These are phyloP conservation scores for Dothistroma septosporum DNA, from an alignment of 2,329 filamentous ascomycete genomes.

Conservation along the genomic window DNA sequence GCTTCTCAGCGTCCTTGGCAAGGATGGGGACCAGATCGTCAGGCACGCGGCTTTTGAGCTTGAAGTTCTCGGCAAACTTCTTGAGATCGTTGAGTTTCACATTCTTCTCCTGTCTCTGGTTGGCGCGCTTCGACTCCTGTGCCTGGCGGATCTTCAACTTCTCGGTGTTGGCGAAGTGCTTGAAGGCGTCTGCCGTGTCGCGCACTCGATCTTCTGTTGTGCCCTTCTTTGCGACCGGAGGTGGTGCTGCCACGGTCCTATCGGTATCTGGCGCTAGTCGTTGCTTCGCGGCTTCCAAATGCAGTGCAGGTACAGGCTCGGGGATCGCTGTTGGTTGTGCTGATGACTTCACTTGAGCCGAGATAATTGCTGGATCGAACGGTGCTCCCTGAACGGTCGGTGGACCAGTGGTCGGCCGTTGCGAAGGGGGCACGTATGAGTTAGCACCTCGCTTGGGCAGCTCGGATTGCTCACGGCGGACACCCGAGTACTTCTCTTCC, in stretches of 20 bases:
- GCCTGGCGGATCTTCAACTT: constrained; percentile 56
- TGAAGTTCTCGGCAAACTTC: constrained; percentile 92
- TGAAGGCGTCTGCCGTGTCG: constrained; percentile 60
- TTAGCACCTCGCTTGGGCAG: constrained; percentile 57
- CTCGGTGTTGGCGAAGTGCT: constrained; percentile 59
- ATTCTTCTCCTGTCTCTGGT: constrained; percentile 70
- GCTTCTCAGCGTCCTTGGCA: constrained; percentile 92
- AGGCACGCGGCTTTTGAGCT: constrained; percentile 87
- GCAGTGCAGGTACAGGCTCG: neutral
- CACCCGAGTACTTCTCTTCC: constrained; percentile 97
- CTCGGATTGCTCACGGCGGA: constrained; percentile 64
- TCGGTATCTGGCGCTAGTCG: constrained; percentile 9
- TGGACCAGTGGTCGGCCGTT: constrained; percentile 71
- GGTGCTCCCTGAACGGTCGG: constrained; percentile 72
- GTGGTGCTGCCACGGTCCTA: constrained; percentile 8
- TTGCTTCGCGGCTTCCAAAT: constrained; percentile 27
- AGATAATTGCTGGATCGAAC: constrained; percentile 85
- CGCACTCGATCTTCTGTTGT: constrained; percentile 58
- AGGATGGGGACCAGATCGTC: constrained; percentile 89
- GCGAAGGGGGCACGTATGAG: constrained; percentile 87
- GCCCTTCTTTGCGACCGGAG: constrained; percentile 38
- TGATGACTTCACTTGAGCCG: constrained; percentile 64
- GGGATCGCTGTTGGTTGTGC: constrained; percentile 18
- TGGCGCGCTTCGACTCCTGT: constrained; percentile 53
- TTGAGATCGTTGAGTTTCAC: constrained; percentile 90